A percentile compares a stretch with the other conserved stretches of the same genome.
Evolutionary conservation across 2,329 filamentous ascomycete species (phyloP).

Genomic region (Fonsecaea pugnacius): DNA sequence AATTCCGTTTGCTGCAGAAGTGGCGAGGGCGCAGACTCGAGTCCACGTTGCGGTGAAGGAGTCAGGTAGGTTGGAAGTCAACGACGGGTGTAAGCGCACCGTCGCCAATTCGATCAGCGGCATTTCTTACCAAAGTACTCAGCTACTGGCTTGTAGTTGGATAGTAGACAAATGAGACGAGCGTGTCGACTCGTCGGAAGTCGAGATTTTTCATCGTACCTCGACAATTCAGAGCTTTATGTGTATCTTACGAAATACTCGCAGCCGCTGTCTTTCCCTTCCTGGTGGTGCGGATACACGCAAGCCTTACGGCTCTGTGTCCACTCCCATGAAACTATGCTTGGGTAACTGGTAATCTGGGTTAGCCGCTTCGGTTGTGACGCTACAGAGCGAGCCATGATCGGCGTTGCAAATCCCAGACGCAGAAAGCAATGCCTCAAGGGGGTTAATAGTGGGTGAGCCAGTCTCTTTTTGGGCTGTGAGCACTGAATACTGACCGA

Average conservation of each 20-base stretch:
- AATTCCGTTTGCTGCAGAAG: constrained; percentile 4
- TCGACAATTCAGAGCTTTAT: neutral
- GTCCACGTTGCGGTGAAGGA: constrained; percentile 19
- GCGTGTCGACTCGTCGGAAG: neutral
- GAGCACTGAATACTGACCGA: neutral
- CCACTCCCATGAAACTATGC: neutral
- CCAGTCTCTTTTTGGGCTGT: neutral
- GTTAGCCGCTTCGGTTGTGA: neutral
- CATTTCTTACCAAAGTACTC: neutral
- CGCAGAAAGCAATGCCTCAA: neutral
- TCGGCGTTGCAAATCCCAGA: constrained; percentile 14
- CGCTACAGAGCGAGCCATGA: constrained; percentile 19
- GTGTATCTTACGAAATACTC: neutral
- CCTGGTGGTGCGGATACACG: neutral
- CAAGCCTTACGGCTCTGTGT: neutral
- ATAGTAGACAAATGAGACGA: neutral
- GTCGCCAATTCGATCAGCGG: constrained; percentile 21
- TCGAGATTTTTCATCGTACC: neutral
- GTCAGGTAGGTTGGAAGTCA: constrained; percentile 5
- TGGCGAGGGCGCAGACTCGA: constrained; percentile 6
- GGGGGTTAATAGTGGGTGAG: neutral
- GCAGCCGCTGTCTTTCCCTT: neutral
- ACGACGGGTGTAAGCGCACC: constrained; percentile 12
- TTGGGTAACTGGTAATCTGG: neutral
- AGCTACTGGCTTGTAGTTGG: neutral